Evolutionary conservation across 805 yeast genomes (phyloP), one percentile per base, ranked within the genome.

Genomic region (Debaryomyces castellii): DNA sequence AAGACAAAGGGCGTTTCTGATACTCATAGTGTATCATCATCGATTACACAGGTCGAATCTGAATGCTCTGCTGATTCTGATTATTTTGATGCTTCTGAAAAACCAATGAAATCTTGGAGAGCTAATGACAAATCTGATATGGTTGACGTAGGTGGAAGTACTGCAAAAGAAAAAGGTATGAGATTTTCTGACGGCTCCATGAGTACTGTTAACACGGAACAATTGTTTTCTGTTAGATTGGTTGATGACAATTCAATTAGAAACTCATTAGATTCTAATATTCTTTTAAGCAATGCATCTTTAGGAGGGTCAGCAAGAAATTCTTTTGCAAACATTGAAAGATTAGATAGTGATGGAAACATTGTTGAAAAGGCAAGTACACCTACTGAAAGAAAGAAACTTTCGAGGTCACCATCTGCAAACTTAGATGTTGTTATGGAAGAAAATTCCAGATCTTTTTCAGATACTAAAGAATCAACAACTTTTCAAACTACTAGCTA

Each of bases 181-280:
- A 79, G 92, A 60, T 82, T 79, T 28, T 85, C 95, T 8, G 73
- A 81, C 45, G 78, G 77, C 32, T 87, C 97, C 0, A 57, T 86
- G 46, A 90, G 89, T 22, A 89, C 96, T 0, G 91, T 91, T 27
- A 83, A 91, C 25, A 89, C 97, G 1, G 88, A 85, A 41, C 92
- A 89, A 60, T 76, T 90, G 39, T 76, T 89, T 58, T 85, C 88
- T 4, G 89, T 90, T 32, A 78, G 89, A 57, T 72, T 89, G 35
- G 89, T 87, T 2, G 87, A 85, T 32, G 87, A 83, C 44, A 45
- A 51, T 27, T 57, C 64, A n/a, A 34, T 51, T 45, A 52, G 76
- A 36, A 58, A 63, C 30, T 60, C 53, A 3, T 40, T 44, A 25
- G 42, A 30, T 11, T 50, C 60, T n/a, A 56, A 55, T 10, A 56